Evolutionary conservation across 257 asterid species (phyloP).

Genomic region (Ehretia macrophylla): DNA sequence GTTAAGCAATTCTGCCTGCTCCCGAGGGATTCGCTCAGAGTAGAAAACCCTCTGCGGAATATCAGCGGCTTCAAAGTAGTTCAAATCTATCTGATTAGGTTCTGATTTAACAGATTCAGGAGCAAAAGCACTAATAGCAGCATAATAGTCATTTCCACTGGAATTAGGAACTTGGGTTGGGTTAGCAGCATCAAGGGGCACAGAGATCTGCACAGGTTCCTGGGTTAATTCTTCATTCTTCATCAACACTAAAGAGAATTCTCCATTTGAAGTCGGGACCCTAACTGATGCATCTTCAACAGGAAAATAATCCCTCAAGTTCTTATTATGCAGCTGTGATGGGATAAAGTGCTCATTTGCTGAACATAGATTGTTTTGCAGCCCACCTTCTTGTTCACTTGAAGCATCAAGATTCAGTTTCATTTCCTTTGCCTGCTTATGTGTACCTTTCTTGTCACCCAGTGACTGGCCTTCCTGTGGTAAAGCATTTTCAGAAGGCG

Average conservation of each 20-base stretch:
- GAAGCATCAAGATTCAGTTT: conserved; percentile 30
- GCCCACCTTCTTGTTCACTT: conserved; percentile 27
- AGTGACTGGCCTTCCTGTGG: conserved; percentile 39
- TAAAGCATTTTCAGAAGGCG: conserved; percentile 33
- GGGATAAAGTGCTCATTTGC: conserved; percentile 31
- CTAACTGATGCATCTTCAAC: conserved; percentile 32
- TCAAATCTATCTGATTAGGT: conserved; percentile 45
- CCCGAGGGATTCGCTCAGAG: conserved; percentile 78
- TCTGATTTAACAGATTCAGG: conserved; percentile 43
- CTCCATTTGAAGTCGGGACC: conserved; percentile 28
- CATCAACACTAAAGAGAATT: conserved; percentile 24
- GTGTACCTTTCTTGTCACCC: conserved; percentile 9
- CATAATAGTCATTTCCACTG: conserved; percentile 37
- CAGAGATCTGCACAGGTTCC: conserved; percentile 40
- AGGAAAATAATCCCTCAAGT: conserved; percentile 29
- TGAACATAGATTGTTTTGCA: conserved; percentile 19
- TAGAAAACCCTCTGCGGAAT: conserved; percentile 58
- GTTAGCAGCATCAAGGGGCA: conserved; percentile 37
- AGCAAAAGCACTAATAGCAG: neutral
- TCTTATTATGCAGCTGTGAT: conserved; percentile 26
- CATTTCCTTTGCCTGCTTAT: conserved; percentile 31
- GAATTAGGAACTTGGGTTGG: conserved; percentile 29
- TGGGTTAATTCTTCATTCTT: conserved; percentile 26
- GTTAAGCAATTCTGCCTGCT: conserved; percentile 50
- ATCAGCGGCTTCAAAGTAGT: conserved; percentile 47